Conservation (phyloP, 495 filamentous ascomycete species). For the Talaromyces liani region DNA sequence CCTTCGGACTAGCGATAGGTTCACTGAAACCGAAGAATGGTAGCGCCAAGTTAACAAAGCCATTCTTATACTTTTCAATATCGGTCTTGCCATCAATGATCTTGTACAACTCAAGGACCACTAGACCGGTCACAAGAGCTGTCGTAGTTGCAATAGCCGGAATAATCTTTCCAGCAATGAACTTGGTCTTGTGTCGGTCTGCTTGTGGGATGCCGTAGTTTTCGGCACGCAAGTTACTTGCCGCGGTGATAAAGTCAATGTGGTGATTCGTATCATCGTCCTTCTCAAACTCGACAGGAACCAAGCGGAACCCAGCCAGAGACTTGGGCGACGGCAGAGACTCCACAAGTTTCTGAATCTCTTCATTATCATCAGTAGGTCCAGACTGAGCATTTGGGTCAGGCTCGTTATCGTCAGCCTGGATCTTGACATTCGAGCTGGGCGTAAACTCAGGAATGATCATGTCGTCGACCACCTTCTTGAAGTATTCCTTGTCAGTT, state of each 20-base stretch:
- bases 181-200: conserved; percentile 96
- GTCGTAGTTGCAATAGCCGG: conserved; percentile 98
- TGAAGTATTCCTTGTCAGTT: conserved; percentile 58
- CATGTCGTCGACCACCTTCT: conserved; percentile 79
- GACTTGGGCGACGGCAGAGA: conserved; percentile 69
- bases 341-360: conserved; percentile 59
- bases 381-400: conserved; percentile 72
- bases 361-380: conserved; percentile 56
- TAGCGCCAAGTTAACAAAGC: conserved; percentile 93
- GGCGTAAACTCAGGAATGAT: conserved; percentile 95
- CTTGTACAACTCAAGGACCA: conserved; percentile 92
- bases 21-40: conserved; percentile 98
- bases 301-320: conserved; percentile 77
- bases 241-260: conserved; percentile 98
- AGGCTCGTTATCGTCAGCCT: conserved; percentile 90
- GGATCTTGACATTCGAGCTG: conserved; percentile 89
- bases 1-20: conserved; percentile 86
- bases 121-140: conserved; percentile 88
- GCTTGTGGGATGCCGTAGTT: conserved; percentile 94
- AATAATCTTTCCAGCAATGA: conserved; percentile 99
- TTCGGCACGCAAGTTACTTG: conserved; percentile 91
- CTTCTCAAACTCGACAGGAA: conserved; percentile 97
- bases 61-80: conserved; percentile 98
- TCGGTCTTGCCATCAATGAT: conserved; percentile 90
- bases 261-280: conserved; percentile 97